Evolutionary conservation across 2,329 filamentous ascomycete species (phyloP).

Genomic region (Zymoseptoria pseudotritici): DNA sequence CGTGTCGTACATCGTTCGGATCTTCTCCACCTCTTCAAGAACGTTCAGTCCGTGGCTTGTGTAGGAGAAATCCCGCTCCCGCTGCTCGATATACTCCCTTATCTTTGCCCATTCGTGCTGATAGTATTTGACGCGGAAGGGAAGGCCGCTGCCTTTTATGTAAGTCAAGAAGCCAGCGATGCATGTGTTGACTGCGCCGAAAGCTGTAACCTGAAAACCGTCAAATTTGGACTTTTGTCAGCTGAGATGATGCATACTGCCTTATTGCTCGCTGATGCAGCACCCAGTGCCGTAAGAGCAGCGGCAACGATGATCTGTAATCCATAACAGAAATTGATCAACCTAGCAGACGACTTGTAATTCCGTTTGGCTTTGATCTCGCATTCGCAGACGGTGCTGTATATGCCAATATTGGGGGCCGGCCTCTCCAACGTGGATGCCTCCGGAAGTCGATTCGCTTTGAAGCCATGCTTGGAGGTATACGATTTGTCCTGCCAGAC

Average conservation of each 20-base stretch:
- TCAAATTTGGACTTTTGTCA: background rate
- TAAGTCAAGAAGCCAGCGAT: constrained; percentile 19
- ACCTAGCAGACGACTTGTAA: constrained; percentile 10
- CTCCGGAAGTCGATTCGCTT: constrained; percentile 10
- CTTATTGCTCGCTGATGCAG: constrained; percentile 9
- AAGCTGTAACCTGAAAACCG: constrained; percentile 10
- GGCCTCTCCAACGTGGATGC: constrained; percentile 5
- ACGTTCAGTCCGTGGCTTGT: constrained; percentile 3
- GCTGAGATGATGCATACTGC: constrained; percentile 5
- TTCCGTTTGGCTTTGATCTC: constrained; percentile 16
- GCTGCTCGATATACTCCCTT: constrained; percentile 18
- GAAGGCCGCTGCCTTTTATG: constrained; percentile 17
- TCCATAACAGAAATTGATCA: constrained; percentile 15
- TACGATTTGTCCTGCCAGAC: constrained; percentile 16
- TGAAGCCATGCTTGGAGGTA: constrained; percentile 9
- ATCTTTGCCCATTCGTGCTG: constrained; percentile 18
- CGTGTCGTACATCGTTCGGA: constrained; percentile 15
- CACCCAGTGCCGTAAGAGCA: constrained; percentile 15
- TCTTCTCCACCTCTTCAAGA: constrained; percentile 9
- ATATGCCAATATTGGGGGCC: constrained; percentile 15
- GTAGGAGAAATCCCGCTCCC: constrained; percentile 14
- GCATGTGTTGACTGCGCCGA: constrained; percentile 19
- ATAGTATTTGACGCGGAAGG: constrained; percentile 15
- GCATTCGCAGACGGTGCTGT: constrained; percentile 13
- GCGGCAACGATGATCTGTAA: constrained; percentile 18